These are phyloP conservation scores for Hansenula sp. DNA, from an alignment of 1,139 yeast species.

Conservation along the genomic window DNA sequence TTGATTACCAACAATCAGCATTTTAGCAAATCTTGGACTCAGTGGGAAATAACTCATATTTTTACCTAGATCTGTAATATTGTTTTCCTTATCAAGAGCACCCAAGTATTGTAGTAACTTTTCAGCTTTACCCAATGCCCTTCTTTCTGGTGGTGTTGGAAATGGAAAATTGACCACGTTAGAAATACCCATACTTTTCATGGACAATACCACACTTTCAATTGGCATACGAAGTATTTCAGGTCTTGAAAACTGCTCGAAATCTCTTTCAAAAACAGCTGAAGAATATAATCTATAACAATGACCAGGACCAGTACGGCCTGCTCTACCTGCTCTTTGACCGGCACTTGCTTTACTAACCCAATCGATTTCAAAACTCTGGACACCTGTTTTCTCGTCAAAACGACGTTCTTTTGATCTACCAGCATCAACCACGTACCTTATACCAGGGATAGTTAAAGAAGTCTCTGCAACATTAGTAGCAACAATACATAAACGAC, in stretches of 20 bases:
- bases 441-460: slow-evolving; percentile 90
- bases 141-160: slow-evolving; percentile 86
- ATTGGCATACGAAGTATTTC: slow-evolving; percentile 95
- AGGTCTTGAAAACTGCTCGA: slow-evolving; percentile 77
- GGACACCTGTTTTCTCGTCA: slow-evolving; percentile 85
- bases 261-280: slow-evolving; percentile 89
- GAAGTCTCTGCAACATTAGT: slow-evolving; percentile 99
- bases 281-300: slow-evolving; percentile 91
- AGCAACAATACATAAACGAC: slow-evolving; percentile 88
- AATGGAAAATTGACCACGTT: slow-evolving; percentile 90
- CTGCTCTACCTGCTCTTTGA: slow-evolving; percentile 97
- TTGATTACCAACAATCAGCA: slow-evolving; percentile 85
- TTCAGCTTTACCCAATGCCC: slow-evolving; percentile 60
- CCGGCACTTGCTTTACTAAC: slow-evolving; percentile 92
- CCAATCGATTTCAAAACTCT: slow-evolving; percentile 91
- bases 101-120: slow-evolving; percentile 67
- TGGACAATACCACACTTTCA: slow-evolving; percentile 86
- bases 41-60: slow-evolving; percentile 90
- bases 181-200: slow-evolving; percentile 97
- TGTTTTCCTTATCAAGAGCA: slow-evolving; percentile 55
- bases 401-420: slow-evolving; percentile 84
- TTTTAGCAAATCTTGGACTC: slow-evolving; percentile 90
- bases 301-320: slow-evolving; percentile 99
- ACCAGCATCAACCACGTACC: slow-evolving; percentile 95
- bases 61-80: slow-evolving; percentile 73